These are phyloP conservation scores for Calonectria pauciramosa DNA, from an alignment of 2,329 filamentous ascomycete species.

Conservation along the genomic window DNA sequence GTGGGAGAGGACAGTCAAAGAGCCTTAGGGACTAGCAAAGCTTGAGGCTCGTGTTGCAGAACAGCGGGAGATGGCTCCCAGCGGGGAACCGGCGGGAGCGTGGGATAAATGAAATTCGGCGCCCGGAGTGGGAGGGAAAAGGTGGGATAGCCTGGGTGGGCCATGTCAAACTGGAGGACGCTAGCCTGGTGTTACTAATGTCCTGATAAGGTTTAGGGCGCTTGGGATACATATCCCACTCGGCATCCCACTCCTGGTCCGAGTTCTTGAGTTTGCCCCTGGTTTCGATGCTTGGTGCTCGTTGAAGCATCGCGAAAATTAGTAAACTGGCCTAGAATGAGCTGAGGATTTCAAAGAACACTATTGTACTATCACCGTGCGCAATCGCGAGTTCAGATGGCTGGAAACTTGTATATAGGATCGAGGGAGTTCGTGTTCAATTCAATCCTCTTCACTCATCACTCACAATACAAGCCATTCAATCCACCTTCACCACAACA, in stretches of 20 bases:
- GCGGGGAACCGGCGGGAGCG: conserved; percentile 10
- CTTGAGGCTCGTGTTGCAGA: neutral
- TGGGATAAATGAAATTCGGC: conserved; percentile 39
- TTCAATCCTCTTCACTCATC: conserved; percentile 1
- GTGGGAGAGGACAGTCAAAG: neutral
- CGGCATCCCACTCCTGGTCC: conserved; percentile 33
- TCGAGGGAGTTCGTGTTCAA: neutral
- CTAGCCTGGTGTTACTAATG: conserved; percentile 17
- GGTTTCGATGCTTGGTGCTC: neutral
- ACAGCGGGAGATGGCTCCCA: neutral
- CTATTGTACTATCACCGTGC: neutral
- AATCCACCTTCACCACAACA: neutral
- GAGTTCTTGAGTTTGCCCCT: conserved; percentile 12
- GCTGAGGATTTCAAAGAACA: neutral
- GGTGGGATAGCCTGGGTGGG: conserved; percentile 9
- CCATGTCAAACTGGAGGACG: neutral
- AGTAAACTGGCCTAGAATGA: conserved; percentile 10
- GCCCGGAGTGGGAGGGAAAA: conserved; percentile 32
- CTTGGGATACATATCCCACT: neutral
- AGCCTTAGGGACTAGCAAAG: conserved; percentile 2
- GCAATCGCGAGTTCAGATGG: neutral
- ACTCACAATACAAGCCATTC: neutral
- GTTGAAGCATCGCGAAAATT: neutral
- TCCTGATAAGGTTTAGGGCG: conserved; percentile 19
- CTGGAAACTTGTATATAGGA: conserved; percentile 13